Evolutionary conservation across 108 stramenopile species (phyloP).

Genomic region (Nitzschia sp.): DNA sequence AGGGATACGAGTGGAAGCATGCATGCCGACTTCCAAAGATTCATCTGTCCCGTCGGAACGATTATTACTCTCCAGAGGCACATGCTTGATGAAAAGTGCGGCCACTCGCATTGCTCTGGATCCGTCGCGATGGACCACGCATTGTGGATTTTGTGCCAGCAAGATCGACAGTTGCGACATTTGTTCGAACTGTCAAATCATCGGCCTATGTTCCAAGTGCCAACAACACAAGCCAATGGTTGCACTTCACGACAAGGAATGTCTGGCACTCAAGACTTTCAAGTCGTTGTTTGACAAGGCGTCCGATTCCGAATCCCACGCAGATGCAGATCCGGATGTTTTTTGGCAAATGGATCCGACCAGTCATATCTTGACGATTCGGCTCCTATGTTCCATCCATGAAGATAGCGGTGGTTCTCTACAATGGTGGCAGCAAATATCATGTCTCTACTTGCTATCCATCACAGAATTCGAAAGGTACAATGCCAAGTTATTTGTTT

Average conservation of each 20-base stretch:
- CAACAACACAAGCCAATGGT: background rate
- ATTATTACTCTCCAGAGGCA: background rate
- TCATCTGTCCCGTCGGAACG: no score
- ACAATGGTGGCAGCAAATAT: background rate
- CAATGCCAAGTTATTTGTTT: background rate
- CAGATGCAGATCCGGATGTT: background rate
- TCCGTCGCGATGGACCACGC: background rate
- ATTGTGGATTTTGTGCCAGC: constrained; percentile 31
- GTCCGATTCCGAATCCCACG: background rate
- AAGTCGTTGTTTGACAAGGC: background rate
- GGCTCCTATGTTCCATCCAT: constrained; percentile 16
- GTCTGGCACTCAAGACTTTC: background rate
- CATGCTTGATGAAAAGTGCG: background rate
- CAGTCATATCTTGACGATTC: constrained; percentile 19
- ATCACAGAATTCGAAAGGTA: background rate
- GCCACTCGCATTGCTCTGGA: constrained; percentile 27
- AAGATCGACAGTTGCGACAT: background rate
- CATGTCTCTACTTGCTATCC: background rate
- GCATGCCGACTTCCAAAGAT: background rate
- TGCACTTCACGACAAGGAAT: constrained; percentile 1
- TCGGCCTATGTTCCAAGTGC: background rate
- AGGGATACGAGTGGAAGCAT: constrained; percentile 3
- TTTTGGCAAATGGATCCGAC: background rate
- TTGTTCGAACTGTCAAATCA: constrained; percentile 9
- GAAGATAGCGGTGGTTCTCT: background rate